Evolutionary conservation across 495 filamentous ascomycete genomes (phyloP), one percentile per base, ranked within the genome.

Genomic region (Xylaria scruposa): DNA sequence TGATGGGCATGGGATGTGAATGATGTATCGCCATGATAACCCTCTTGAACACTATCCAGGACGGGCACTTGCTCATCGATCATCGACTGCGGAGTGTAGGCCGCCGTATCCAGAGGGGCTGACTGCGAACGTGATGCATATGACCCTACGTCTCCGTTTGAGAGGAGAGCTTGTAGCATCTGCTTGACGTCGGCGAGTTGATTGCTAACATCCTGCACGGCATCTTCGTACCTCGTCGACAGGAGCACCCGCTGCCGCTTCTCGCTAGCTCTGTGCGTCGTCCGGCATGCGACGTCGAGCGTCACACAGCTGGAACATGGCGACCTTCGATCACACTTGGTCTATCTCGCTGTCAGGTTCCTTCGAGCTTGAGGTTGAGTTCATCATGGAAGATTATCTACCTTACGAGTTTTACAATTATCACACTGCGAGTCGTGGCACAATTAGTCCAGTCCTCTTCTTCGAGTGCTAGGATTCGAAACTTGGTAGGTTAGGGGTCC

Each of bases 241-340:
- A 78, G 29, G 29, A 78, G 70, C 31, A 78, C 72, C 4, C 76
- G 76, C 67, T 78, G 76, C 21, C 76, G 72, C 63, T 78, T 78
- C 54, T 78, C 76, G 38, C 67, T 42, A 0, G 67, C 29, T 49
- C 74, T 70, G 26, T 70, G 74, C 24, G 76, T 76, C 12, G 54
- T 72, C 40, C 76, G 74, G 46, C 76, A 78, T 33, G 70, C 29
- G 29, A 78, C 63, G 15, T 76, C 72, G 46, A 75, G 74, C 17
- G 76, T 78, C 24, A 74, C 70, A 31, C 74, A 78, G 46, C 76
- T 76, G 17, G 76, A 62, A 36, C 76, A 78, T 70, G 76, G 76
- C 13, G 76, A 66, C 15, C 54, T 67, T 51, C 76, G 69, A 46
- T 78, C 74, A 29, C 76, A 78, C 66, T 74, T 76, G 10, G 76